These are phyloP conservation scores for Eutrema yunnanense DNA, from an alignment of 345 rosid genomes.

Conservation along the genomic window DNA sequence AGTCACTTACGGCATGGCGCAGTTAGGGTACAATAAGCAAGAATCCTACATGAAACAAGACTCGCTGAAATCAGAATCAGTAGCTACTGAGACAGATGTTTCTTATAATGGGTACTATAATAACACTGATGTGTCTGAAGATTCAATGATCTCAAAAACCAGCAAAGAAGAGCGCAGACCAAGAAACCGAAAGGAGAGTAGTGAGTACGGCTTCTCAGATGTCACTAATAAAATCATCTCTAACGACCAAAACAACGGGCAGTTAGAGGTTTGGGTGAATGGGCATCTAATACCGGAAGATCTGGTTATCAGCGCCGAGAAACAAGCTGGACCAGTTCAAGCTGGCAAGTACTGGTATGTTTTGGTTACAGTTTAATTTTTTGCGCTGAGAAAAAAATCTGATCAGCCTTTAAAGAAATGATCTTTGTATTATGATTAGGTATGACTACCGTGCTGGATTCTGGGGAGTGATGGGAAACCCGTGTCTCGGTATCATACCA, in stretches of 20 bases:
- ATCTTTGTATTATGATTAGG: constrained; percentile 33
- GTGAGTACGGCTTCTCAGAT: constrained; percentile 39
- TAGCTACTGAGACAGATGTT: constrained; percentile 40
- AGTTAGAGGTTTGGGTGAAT: constrained; percentile 45
- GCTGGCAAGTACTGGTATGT: constrained; percentile 72
- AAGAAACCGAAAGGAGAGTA: constrained; percentile 29
- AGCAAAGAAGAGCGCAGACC: constrained; percentile 34
- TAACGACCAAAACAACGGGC: constrained; percentile 26
- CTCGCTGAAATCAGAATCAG: constrained; percentile 32
- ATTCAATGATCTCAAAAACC: constrained; percentile 27
- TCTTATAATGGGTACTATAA: constrained; percentile 32
- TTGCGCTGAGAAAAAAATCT: neutral
- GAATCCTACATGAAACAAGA: constrained; percentile 30
- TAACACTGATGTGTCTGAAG: constrained; percentile 34
- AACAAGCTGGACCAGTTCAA: constrained; percentile 63
- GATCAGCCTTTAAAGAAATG: neutral
- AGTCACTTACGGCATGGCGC: constrained; percentile 27
- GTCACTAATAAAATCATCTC: constrained; percentile 29
- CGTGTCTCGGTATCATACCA: constrained; percentile 73
- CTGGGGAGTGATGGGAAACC: constrained; percentile 68
- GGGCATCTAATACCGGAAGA: constrained; percentile 52
- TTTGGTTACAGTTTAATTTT: neutral
- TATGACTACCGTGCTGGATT: constrained; percentile 75
- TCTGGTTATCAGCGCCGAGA: constrained; percentile 50
- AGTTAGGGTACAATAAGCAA: constrained; percentile 31